phyloP scores from a whole-genome alignment of 768 basidiomycete species.

The Imleria badia region DNA sequence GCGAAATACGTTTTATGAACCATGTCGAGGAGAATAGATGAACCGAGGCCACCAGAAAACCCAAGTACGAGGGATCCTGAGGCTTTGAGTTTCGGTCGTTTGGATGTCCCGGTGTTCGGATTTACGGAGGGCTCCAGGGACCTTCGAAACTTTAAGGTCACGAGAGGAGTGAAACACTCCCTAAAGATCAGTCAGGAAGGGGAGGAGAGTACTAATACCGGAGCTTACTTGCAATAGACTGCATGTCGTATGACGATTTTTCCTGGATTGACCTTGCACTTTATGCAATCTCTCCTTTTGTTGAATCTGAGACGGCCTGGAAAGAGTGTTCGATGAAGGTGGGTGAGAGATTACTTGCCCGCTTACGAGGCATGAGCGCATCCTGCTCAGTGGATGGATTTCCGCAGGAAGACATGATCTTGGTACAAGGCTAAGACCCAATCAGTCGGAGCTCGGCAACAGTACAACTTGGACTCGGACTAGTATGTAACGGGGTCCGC shows the following conservation, averaged over 20 bases:
- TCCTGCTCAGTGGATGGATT: slow-evolving; percentile 61
- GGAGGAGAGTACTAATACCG: slow-evolving; percentile 6
- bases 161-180: slow-evolving; percentile 64
- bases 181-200: slow-evolving; percentile 30
- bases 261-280: slow-evolving; percentile 65
- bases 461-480: no score
- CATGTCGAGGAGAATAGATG: slow-evolving; percentile 69
- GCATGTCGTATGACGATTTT: slow-evolving; percentile 76
- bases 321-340: not conserved
- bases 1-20: slow-evolving; percentile 59
- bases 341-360: not conserved
- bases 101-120: slow-evolving; percentile 49
- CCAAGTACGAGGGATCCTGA: slow-evolving; percentile 67
- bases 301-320: slow-evolving; percentile 67
- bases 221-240: slow-evolving; percentile 78
- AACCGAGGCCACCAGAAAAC: slow-evolving; percentile 79
- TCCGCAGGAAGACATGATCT: slow-evolving; percentile 52
- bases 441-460: no score
- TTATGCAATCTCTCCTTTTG: slow-evolving; percentile 65
- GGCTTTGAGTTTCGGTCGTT: slow-evolving; percentile 62
- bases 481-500: no score
- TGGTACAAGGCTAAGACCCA: not conserved
- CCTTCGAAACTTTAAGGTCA: slow-evolving; percentile 63
- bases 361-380: slow-evolving; percentile 67
- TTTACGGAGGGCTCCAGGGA: slow-evolving; percentile 66